These are phyloP conservation scores for Danielozyma ontarioensis DNA, from an alignment of 805 yeast genomes.

Conservation along the genomic window DNA sequence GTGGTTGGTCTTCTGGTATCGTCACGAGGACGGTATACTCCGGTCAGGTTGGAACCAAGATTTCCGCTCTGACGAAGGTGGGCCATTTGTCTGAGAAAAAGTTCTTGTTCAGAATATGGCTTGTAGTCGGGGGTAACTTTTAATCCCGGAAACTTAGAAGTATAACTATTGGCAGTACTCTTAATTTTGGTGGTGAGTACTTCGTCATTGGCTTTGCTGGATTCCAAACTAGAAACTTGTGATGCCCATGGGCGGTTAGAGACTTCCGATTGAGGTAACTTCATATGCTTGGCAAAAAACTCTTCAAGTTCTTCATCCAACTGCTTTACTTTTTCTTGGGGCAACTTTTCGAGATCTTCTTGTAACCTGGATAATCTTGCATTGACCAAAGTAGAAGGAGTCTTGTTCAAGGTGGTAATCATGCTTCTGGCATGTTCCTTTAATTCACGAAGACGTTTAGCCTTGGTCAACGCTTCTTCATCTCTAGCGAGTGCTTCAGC, in stretches of 20 bases:
- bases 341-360: slow-evolving; percentile 21
- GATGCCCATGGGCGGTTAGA: slow-evolving; percentile 30
- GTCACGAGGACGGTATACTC: slow-evolving; percentile 66
- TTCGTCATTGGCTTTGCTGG: slow-evolving; percentile 7
- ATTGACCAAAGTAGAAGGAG: slow-evolving; percentile 26
- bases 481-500: slow-evolving; percentile 41
- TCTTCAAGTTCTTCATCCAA: slow-evolving; percentile 38
- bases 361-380: slow-evolving; percentile 26
- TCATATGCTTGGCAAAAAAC: slow-evolving; percentile 28
- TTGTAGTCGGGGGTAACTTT: slow-evolving; percentile 54
- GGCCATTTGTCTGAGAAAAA: slow-evolving; percentile 66
- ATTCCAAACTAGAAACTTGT: background rate
- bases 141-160: slow-evolving; percentile 52
- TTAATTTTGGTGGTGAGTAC: slow-evolving; percentile 13
- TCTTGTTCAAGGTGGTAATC: slow-evolving; percentile 28
- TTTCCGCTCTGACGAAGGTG: slow-evolving; percentile 50
- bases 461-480: slow-evolving; percentile 32
- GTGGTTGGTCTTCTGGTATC: slow-evolving; percentile 57
- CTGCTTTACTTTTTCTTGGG: slow-evolving; percentile 29
- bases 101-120: slow-evolving; percentile 74
- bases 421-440: slow-evolving; percentile 19
- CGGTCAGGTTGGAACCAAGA: slow-evolving; percentile 60
- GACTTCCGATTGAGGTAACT: slow-evolving; percentile 25
- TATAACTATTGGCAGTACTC: slow-evolving; percentile 27
- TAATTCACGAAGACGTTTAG: slow-evolving; percentile 30